Base-by-base conservation (phyloP, 2,329 filamentous ascomycete genomes). In the Zalaria sp. region DNA sequence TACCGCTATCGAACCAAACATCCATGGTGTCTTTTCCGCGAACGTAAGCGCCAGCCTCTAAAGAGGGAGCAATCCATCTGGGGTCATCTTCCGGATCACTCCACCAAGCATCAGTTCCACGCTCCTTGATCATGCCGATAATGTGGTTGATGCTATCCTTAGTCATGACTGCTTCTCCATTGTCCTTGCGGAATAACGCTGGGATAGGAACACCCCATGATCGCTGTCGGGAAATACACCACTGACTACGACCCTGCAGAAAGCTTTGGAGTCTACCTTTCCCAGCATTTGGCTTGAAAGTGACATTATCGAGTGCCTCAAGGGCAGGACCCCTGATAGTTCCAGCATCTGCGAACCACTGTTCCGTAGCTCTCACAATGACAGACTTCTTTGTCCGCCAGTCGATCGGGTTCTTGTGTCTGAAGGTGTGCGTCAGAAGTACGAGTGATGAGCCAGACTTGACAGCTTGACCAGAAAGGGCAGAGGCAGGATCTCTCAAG, bases 1-100 rank as follows among this genome's bases (percentile, higher is more conserved):
- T 94, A 4, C 91, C 91, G 50, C 91, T 96, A 59, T 98, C 91
- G 52, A 98, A 98, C 91, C 91, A 98, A 6, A 98, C 91, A 59
- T 98, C 91, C 91, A 98, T 98, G 0, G 91, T 98, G 55, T 98
- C 91, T 35, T 71, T 83, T 9, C 89, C 89, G 47, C 91, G 81
- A 38, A 73, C 68, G 56, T 81, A 91, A 4, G 64, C 59, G 4
- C 69, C 64, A 28, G 60, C 58, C 35, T 65, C 63, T 2, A 94
- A 65, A 6, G 74, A 72, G 4, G 74, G 61, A 2, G 79, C 77
- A 28, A 93, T 69, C 89, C 89, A 98, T 1, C 74, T 75, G 25
- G 72, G 65, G 40, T 96, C 87, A 46, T 88, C 73, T 2, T 71
- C 66, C 9, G 73, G 67, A 57, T 96, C 89, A 0, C 83, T 84